Evolutionary conservation across 192 early-diverging fungal genomes (phyloP).

Genomic region (Coemansia sp.): DNA sequence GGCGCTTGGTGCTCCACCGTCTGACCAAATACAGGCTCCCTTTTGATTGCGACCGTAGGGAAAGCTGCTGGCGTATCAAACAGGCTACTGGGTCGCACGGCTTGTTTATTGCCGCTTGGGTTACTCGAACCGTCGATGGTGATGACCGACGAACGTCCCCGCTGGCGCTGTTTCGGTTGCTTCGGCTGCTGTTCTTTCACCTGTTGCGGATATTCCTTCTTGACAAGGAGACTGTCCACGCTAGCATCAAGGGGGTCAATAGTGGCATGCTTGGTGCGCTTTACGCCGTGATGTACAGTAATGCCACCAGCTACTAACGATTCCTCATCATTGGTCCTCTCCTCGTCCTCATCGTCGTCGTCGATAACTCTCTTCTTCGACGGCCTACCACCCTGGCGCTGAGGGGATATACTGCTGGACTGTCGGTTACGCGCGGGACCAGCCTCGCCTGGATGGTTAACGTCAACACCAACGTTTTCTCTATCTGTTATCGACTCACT

Average conservation of each 20-base stretch:
- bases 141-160: background rate
- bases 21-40: slow-evolving; percentile 12
- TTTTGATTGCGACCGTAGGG: slow-evolving; percentile 31
- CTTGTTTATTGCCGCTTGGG: slow-evolving; percentile 5
- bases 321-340: background rate
- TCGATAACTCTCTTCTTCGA: slow-evolving; percentile 27
- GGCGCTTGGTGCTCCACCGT: slow-evolving; percentile 8
- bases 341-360: slow-evolving; percentile 25
- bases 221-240: background rate
- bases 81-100: slow-evolving; percentile 10
- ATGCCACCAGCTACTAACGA: background rate
- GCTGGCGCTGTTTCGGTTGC: background rate
- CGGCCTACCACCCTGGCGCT: slow-evolving; percentile 14
- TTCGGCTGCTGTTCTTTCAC: background rate
- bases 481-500: background rate
- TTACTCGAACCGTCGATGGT: slow-evolving; percentile 21
- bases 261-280: slow-evolving; percentile 9
- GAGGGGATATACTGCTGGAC: slow-evolving; percentile 22
- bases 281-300: background rate
- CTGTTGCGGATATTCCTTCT: background rate
- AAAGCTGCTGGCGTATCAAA: slow-evolving; percentile 8
- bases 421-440: background rate
- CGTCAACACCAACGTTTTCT: background rate
- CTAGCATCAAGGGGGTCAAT: background rate
- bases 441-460: background rate